phyloP scores from a whole-genome alignment of 2,329 filamentous ascomycete species.

The Ceratocystis alfenasii region DNA sequence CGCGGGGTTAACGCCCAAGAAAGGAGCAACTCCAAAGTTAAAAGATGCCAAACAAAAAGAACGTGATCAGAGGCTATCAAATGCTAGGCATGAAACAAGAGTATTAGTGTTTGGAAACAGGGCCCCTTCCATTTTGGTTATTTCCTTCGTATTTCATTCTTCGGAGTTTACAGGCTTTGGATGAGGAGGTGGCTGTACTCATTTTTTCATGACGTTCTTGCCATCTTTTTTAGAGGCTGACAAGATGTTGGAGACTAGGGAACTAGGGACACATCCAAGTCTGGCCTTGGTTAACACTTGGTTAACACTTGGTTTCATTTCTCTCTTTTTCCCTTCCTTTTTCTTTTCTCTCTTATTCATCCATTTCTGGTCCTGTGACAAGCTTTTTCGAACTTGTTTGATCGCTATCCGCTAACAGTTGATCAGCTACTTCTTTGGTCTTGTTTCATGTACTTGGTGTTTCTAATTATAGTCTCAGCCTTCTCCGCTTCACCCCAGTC shows the following conservation, averaged over 20 bases:
- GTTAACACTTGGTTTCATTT: background rate
- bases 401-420: background rate
- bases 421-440: background rate
- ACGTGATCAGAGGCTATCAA: background rate
- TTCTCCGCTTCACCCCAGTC: background rate
- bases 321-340: background rate
- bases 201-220: background rate
- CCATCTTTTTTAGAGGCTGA: background rate
- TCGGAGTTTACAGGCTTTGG: background rate
- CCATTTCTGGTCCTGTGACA: background rate
- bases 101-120: background rate
- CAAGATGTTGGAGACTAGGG: background rate
- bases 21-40: background rate
- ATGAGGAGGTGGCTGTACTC: background rate
- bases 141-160: background rate
- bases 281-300: background rate
- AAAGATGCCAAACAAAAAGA: background rate
- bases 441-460: background rate
- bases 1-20: background rate
- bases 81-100: too few relatives aligned
- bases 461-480: constrained; percentile 2
- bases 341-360: background rate
- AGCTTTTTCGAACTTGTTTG: background rate
- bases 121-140: background rate
- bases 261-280: background rate